A percentile compares a stretch with the other conserved stretches of the same genome.
phyloP scores from a whole-genome alignment of 1,139 yeast species.

The Hemisphaericaspora lyxosophila region DNA sequence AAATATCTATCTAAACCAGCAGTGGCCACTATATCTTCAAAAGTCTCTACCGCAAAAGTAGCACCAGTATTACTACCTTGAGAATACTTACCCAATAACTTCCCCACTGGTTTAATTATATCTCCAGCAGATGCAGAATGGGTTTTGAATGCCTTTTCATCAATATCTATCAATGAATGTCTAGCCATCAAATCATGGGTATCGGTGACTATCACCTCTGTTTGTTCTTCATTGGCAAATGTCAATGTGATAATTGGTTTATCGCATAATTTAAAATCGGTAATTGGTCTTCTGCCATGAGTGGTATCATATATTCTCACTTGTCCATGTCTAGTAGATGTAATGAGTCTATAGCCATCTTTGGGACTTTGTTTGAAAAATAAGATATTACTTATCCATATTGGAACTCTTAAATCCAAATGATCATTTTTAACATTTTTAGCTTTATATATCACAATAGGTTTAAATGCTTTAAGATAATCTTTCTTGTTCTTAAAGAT shows the following conservation, averaged over 20 bases:
- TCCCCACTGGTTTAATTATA: conserved; percentile 37
- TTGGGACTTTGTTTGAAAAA: conserved; percentile 36
- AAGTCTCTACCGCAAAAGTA: conserved; percentile 30
- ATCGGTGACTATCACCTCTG: conserved; percentile 55
- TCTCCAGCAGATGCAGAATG: conserved; percentile 48
- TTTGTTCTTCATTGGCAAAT: conserved; percentile 30
- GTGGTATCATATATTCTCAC: conserved; percentile 60
- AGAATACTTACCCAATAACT: conserved; percentile 41
- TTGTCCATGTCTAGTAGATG: conserved; percentile 72
- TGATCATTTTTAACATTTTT: conserved; percentile 69
- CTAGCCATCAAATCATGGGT: conserved; percentile 55
- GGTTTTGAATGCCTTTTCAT: conserved; percentile 36
- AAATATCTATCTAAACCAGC: conserved; percentile 89
- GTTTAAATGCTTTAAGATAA: conserved; percentile 18
- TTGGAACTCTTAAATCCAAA: conserved; percentile 65
- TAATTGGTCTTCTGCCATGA: conserved; percentile 59
- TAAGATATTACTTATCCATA: conserved; percentile 56
- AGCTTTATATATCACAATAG: conserved; percentile 47
- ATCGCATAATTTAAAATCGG: conserved; percentile 47
- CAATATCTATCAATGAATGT: conserved; percentile 43
- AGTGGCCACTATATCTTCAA: conserved; percentile 39
- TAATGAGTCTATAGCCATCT: conserved; percentile 47
- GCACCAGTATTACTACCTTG: conserved; percentile 51
- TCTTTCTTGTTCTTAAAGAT: conserved; percentile 16
- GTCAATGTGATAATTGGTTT: conserved; percentile 46